Percentiles rank a stretch among this genome's conserved stretches.
Evolutionary conservation across 768 basidiomycete genomes (phyloP).

Genomic region (Stropharia rugosoannulata): DNA sequence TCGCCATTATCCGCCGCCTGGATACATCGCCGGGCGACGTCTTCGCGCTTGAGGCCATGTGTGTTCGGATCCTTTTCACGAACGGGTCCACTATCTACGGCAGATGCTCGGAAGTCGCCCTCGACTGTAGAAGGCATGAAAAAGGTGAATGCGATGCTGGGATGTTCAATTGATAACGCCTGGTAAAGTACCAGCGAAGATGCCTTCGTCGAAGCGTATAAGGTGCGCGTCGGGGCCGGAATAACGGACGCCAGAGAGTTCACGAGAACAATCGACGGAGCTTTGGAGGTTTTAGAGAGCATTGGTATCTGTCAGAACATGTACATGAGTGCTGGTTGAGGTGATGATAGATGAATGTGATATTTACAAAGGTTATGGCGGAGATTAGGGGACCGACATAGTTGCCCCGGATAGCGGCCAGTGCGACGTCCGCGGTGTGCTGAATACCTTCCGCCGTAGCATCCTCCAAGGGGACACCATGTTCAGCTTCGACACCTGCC

Average conservation of each 20-base stretch:
- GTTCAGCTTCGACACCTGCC: conserved; percentile 50
- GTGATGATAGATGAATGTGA: not conserved
- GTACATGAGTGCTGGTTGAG: not conserved
- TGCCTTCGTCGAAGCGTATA: conserved; percentile 85
- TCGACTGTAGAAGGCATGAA: conserved; percentile 72
- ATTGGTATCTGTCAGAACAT: conserved; percentile 64
- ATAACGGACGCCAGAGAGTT: conserved; percentile 79
- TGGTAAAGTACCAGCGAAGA: conserved; percentile 79
- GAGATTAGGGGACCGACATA: conserved; percentile 69
- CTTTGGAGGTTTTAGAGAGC: conserved; percentile 57
- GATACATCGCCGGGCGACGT: conserved; percentile 61
- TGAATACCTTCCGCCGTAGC: conserved; percentile 58
- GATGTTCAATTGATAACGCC: conserved; percentile 78
- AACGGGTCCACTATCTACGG: conserved; percentile 57
- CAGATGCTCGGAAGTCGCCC: conserved; percentile 77
- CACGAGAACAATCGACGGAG: conserved; percentile 76
- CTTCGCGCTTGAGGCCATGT: conserved; percentile 55
- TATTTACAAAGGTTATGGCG: conserved; percentile 69
- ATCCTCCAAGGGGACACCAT: conserved; percentile 30
- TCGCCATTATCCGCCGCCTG: conserved; percentile 57
- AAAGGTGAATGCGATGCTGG: conserved; percentile 58
- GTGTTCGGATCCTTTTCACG: conserved; percentile 54
- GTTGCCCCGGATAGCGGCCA: conserved; percentile 59
- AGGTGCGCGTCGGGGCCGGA: conserved; percentile 80
- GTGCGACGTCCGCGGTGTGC: conserved; percentile 53